These are phyloP conservation scores for Ceratobasidium sp. DNA, from an alignment of 1,284 basidiomycete species.

Conservation along the genomic window DNA sequence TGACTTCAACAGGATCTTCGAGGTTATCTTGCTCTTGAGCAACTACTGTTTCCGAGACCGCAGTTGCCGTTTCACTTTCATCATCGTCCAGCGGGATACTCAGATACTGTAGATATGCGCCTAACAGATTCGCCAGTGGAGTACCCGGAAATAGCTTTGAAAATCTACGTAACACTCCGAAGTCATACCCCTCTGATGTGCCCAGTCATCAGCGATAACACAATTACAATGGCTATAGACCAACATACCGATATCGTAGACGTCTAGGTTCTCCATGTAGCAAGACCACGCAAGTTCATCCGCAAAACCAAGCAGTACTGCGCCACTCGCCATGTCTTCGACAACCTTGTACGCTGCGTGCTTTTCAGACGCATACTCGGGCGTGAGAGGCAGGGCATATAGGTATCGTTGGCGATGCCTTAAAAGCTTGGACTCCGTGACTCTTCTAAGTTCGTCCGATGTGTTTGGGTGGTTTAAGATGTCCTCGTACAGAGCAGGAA, in stretches of 20 bases:
- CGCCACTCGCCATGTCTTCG: constrained; percentile 74
- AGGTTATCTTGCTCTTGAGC: constrained; percentile 54
- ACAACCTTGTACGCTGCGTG: constrained; percentile 69
- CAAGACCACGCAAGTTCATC: constrained; percentile 84
- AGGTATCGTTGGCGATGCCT: constrained; percentile 69
- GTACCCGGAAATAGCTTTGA: constrained; percentile 74
- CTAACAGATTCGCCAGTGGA: constrained; percentile 67
- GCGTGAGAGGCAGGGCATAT: constrained; percentile 60
- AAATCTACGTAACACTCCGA: constrained; percentile 70
- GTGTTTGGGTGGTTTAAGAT: constrained; percentile 80
- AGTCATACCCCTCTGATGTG: constrained; percentile 69
- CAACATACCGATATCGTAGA: constrained; percentile 70
- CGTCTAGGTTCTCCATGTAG: constrained; percentile 80
- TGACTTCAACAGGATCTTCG: constrained; percentile 57
- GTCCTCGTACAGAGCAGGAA: constrained; percentile 76
- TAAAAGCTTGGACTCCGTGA: constrained; percentile 76
- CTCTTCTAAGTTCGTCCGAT: constrained; percentile 73
- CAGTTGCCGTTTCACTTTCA: constrained; percentile 48
- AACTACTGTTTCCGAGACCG: constrained; percentile 47
- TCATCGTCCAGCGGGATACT: constrained; percentile 60
- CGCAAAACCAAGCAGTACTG: constrained; percentile 76
- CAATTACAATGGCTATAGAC: constrained; percentile 23
- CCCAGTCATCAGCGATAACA: constrained; percentile 19
- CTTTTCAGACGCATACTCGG: constrained; percentile 56
- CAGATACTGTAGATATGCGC: constrained; percentile 74